Percentiles rank a stretch among this genome's conserved stretches.
Conservation (phyloP, 805 yeast genomes). For the Lipomyces japonicus region DNA sequence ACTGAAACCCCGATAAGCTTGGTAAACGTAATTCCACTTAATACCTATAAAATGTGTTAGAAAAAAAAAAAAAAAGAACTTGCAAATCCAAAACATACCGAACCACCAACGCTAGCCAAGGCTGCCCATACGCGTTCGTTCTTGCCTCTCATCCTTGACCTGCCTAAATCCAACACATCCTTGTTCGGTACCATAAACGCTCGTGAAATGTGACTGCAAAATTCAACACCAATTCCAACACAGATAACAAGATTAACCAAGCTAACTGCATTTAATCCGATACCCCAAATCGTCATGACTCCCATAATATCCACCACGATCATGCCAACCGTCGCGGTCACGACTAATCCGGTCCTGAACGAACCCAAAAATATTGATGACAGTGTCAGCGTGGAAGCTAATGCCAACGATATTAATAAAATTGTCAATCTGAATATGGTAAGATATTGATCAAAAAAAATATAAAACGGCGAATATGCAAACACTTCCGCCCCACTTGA, state of each 20-base stretch:
- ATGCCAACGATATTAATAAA: slow-evolving; percentile 51
- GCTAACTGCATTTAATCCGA: slow-evolving; percentile 82
- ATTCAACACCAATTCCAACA: slow-evolving; percentile 89
- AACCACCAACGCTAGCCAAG: slow-evolving; percentile 75
- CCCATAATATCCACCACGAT: slow-evolving; percentile 75
- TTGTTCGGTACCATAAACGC: slow-evolving; percentile 57
- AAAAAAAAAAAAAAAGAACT: not conserved
- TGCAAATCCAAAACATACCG: slow-evolving; percentile 34
- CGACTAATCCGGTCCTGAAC: slow-evolving; percentile 51
- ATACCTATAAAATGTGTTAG: slow-evolving; percentile 41
- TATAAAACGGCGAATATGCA: slow-evolving; percentile 91
- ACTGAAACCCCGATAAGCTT: slow-evolving; percentile 85
- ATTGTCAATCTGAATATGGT: slow-evolving; percentile 60
- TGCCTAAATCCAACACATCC: slow-evolving; percentile 34
- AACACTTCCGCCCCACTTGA: slow-evolving; percentile 54
- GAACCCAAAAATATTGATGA: slow-evolving; percentile 66
- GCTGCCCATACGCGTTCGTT: slow-evolving; percentile 51
- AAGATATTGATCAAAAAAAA: slow-evolving; percentile 84
- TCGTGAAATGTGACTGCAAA: slow-evolving; percentile 80
- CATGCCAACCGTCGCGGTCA: slow-evolving; percentile 57
- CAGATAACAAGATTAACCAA: slow-evolving; percentile 89
- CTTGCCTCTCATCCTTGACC: slow-evolving; percentile 28
- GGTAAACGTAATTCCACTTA: slow-evolving; percentile 86
- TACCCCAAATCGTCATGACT: slow-evolving; percentile 66
- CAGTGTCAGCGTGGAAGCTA: slow-evolving; percentile 49